These are phyloP conservation scores for Epichloe glyceriae DNA, from an alignment of 2,329 filamentous ascomycete species.

Conservation along the genomic window DNA sequence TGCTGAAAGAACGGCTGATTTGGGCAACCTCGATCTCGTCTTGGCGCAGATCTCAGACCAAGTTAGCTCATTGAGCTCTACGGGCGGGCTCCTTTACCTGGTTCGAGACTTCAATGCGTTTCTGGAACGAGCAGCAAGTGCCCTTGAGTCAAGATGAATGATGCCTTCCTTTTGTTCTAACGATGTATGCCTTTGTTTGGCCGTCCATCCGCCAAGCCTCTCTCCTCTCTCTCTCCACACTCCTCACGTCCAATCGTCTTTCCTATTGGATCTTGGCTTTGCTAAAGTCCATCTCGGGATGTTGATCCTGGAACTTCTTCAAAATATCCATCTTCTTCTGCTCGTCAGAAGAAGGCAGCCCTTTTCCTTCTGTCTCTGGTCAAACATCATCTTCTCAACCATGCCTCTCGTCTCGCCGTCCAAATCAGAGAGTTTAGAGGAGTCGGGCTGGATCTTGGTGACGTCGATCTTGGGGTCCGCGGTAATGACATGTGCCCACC, in stretches of 20 bases:
- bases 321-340: constrained; percentile 89
- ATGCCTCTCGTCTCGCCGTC: constrained; percentile 90
- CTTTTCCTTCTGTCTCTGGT: constrained; percentile 92
- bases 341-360: constrained; percentile 82
- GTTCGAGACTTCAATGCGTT: constrained; percentile 51
- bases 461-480: constrained; percentile 85
- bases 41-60: constrained; percentile 42
- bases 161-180: background rate
- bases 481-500: constrained; percentile 91
- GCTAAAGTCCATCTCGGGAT: constrained; percentile 60
- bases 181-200: background rate
- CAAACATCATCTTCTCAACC: constrained; percentile 99
- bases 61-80: constrained; percentile 34
- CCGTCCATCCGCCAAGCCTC: background rate
- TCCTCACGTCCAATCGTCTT: constrained; percentile 8
- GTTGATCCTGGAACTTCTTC: constrained; percentile 79
- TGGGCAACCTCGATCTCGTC: constrained; percentile 44
- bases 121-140: constrained; percentile 45
- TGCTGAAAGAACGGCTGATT: constrained; percentile 34
- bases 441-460: constrained; percentile 87
- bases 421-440: constrained; percentile 78
- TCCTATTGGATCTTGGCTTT: constrained; percentile 51
- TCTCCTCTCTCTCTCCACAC: background rate
- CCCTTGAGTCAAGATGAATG: constrained; percentile 34
- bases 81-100: constrained; percentile 41